Evolutionary conservation across 306 rosid genomes (phyloP).

Genomic region (Quercus gilva): DNA sequence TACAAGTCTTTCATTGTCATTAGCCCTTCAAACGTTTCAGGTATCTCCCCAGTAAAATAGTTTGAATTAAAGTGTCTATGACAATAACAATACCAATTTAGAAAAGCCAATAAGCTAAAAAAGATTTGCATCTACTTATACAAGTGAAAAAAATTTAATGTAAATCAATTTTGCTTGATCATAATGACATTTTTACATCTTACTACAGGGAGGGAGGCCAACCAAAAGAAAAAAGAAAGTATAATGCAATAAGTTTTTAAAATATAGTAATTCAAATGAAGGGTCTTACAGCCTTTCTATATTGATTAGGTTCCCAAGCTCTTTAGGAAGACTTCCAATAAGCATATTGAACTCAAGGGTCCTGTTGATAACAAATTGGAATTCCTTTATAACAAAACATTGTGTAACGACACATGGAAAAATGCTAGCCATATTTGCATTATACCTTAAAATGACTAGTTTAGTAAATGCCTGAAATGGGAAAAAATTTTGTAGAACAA

Average conservation of each 20-base stretch:
- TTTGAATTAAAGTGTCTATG: constrained; percentile 54
- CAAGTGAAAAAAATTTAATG: background rate
- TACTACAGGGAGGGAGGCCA: background rate
- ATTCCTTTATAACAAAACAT: background rate
- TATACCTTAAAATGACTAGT: too few relatives aligned
- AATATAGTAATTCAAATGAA: background rate
- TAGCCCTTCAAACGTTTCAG: constrained; percentile 27
- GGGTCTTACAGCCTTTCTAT: constrained; percentile 57
- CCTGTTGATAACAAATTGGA: constrained; percentile 37
- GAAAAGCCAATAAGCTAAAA: background rate
- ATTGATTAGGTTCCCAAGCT: constrained; percentile 53
- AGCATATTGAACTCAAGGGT: constrained; percentile 55
- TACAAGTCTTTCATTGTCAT: constrained; percentile 44
- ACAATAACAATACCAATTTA: background rate
- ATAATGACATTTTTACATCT: background rate
- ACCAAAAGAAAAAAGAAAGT: too few relatives aligned
- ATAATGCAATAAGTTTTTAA: background rate
- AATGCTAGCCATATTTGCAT: too few relatives aligned
- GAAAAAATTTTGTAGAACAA: too few relatives aligned
- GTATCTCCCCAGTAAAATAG: constrained; percentile 39
- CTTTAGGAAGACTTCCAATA: constrained; percentile 57
- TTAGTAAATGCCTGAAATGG: too few relatives aligned
- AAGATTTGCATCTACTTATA: background rate
- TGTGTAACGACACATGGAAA: background rate
- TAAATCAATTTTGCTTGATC: background rate